Conservation (phyloP, 768 basidiomycete genomes). For the Pulveroboletus ravenelii region DNA sequence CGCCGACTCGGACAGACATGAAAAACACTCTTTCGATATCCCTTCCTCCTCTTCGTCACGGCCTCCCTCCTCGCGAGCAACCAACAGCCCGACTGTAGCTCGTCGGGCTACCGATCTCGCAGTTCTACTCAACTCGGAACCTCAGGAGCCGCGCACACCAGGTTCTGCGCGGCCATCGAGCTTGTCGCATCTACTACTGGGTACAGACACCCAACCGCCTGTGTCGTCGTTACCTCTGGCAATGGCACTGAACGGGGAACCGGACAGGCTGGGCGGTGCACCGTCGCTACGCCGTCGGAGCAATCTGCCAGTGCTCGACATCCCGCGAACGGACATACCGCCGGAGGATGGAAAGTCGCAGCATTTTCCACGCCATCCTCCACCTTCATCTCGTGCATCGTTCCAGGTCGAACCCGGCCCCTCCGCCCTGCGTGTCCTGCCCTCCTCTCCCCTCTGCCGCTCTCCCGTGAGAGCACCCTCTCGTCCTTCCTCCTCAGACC, state of each 20-base stretch:
- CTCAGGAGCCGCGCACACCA: conserved; percentile 36
- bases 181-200: conserved; percentile 37
- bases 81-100: conserved; percentile 43
- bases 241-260: conserved; percentile 18
- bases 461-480: conserved; percentile 26
- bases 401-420: conserved; percentile 20
- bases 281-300: conserved; percentile 29
- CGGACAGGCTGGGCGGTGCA: conserved; percentile 21
- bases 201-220: conserved; percentile 23
- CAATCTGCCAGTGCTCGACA: conserved; percentile 31
- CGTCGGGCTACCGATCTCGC: conserved; percentile 75
- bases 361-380: conserved; percentile 24
- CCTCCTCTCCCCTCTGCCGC: conserved; percentile 28
- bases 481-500: conserved; percentile 34
- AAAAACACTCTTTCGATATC: conserved; percentile 25
- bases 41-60: conserved; percentile 37
- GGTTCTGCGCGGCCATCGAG: conserved; percentile 40
- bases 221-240: conserved; percentile 14
- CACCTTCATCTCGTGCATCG: conserved; percentile 17
- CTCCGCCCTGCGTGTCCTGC: conserved; percentile 21
- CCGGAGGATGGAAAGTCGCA: conserved; percentile 20
- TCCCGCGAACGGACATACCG: conserved; percentile 26
- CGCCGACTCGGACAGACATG: conserved; percentile 25
- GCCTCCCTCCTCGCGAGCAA: conserved; percentile 31
- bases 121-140: conserved; percentile 64